Base-by-base conservation (phyloP, 176 grass and related monocot genomes). In the Avena sativa region DNA sequence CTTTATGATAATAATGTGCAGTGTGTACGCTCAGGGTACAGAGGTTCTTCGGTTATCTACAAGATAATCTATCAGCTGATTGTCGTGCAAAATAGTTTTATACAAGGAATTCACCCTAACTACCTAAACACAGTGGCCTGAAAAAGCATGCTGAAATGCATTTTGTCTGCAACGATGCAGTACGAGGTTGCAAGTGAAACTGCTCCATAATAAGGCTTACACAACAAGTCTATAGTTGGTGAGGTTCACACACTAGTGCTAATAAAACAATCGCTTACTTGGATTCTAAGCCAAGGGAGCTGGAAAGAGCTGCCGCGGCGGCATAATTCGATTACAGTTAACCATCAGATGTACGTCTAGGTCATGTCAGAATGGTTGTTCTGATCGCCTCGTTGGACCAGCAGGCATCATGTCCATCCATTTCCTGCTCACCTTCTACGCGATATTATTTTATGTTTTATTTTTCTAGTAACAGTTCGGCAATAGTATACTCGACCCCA, bases 231-330 rank as follows among this genome's bases (percentile, higher is more conserved):
- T 43, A 43, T 43, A 43, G 40, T 43, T 43, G 40, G 40, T 43
- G 40, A 28, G 28, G 40, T 43, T 43, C 40, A 19, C 56, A 60
- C 26, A 49, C 59, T 52, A 49, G 19, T 52, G 40, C 36, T 26
- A 52, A 73, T 79, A 58, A 74, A 57, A 44, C 26, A 16, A 49
- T 44, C 20, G 23, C 44, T 84, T 70, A 40, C 81, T 84, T 87
- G 58, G 58, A 68, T 88, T 88, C 50, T 57, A 91, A 88, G 86
- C 25, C 30, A 91, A 81, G 78, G 50, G 77, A 91, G 58, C 69
- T 92, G 79, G 83, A 86, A 86, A 72, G 71, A 81, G 28, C 69
- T 62, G 60, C 81, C 80, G n/a, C 76, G 68, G 76, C 84, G 49
- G 9, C 68, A 88, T 81, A 70, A 88, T 85, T 71, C 76, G 12